These are phyloP conservation scores for Phyllachora maydis DNA, from an alignment of 2,329 filamentous ascomycete species.

Conservation along the genomic window DNA sequence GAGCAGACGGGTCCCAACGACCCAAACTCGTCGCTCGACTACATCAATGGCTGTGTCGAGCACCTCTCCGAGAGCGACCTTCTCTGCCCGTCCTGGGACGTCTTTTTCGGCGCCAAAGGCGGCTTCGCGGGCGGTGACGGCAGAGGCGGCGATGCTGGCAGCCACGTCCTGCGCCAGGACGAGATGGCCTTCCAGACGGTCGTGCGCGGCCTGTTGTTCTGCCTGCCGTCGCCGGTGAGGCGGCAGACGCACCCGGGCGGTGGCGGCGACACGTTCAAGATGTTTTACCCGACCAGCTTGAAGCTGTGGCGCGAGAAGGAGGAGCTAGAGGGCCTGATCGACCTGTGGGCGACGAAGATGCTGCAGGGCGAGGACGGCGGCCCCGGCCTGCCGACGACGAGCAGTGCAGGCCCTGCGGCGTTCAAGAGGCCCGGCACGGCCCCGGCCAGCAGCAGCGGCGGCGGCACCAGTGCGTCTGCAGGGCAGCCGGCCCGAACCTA, in stretches of 20 bases:
- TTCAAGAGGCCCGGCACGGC: conserved; percentile 1
- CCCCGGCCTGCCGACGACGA: conserved; percentile 12
- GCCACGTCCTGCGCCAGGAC: conserved; percentile 69
- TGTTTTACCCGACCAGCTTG: conserved; percentile 79
- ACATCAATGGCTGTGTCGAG: conserved; percentile 69
- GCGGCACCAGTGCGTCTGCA: conserved; percentile 4
- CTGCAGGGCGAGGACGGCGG: conserved; percentile 28
- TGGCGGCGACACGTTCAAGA: conserved; percentile 48
- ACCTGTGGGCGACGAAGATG: conserved; percentile 43
- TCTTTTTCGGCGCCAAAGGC: conserved; percentile 43
- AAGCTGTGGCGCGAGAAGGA: conserved; percentile 71
- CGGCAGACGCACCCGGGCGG: conserved; percentile 25
- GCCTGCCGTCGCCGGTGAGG: conserved; percentile 70
- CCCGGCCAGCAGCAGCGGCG: not conserved
- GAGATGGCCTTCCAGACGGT: conserved; percentile 89
- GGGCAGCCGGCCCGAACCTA: too few species aligned
- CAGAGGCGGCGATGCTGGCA: conserved; percentile 31
- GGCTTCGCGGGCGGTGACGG: conserved; percentile 16
- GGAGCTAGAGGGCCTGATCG: conserved; percentile 56
- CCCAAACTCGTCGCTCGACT: conserved; percentile 45
- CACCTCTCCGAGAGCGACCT: conserved; percentile 76
- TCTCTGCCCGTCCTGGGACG: conserved; percentile 51
- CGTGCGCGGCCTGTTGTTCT: conserved; percentile 69
- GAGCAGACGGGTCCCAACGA: conserved; percentile 29
- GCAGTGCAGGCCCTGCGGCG: conserved; percentile 5